Evolutionary conservation across 768 basidiomycete genomes (phyloP).

Genomic region (Boletus tylopilopsis): DNA sequence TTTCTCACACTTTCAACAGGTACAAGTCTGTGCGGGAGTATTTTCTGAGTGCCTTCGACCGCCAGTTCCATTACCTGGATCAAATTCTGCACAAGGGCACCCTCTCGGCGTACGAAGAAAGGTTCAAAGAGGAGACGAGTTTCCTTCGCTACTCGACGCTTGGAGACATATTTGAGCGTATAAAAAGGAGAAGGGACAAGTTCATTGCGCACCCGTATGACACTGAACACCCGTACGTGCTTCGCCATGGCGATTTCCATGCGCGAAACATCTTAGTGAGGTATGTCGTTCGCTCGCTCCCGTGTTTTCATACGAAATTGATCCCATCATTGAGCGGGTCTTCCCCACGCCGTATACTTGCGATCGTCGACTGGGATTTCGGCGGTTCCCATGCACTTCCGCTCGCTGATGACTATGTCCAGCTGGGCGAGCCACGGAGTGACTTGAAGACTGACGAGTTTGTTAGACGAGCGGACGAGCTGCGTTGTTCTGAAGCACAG

Average conservation of each 20-base stretch:
- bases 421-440: background rate
- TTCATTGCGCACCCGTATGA: background rate
- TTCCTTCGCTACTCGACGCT: background rate
- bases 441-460: too few relatives aligned
- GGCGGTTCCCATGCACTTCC: background rate
- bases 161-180: background rate
- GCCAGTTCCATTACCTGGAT: background rate
- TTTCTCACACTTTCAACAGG: background rate
- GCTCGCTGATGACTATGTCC: background rate
- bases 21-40: background rate
- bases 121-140: background rate
- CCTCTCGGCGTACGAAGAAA: background rate
- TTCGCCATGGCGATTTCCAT: background rate
- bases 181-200: background rate
- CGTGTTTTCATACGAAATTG: too few relatives aligned
- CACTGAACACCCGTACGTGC: background rate
- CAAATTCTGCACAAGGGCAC: background rate
- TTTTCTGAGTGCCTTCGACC: background rate
- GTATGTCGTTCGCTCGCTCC: too few relatives aligned
- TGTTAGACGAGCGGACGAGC: too few relatives aligned
- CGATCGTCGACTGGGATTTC: background rate
- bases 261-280: background rate
- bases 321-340: background rate
- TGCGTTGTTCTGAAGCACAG: too few relatives aligned
- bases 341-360: background rate